Conservation (phyloP, 768 basidiomycete genomes). For the Trametes meyenii region DNA sequence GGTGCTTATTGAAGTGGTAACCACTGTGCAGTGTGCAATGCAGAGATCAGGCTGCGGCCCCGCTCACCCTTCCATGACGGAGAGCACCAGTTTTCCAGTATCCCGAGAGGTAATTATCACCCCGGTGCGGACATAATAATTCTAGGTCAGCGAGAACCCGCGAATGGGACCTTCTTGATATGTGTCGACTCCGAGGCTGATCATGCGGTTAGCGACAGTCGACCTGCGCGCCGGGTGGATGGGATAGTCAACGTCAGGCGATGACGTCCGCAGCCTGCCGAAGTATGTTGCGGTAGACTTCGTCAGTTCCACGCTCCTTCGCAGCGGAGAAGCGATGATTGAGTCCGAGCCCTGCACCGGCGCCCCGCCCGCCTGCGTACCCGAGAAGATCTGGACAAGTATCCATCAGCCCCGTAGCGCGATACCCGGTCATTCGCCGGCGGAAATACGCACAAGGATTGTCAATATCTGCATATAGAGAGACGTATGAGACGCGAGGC, state of each 20-base stretch:
- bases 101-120: constrained; percentile 18
- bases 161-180: constrained; percentile 36
- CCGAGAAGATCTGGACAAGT: constrained; percentile 39
- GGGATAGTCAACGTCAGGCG: constrained; percentile 27
- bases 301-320: constrained; percentile 28
- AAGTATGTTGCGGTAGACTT: constrained; percentile 32
- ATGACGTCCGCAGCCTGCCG: constrained; percentile 25
- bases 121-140: constrained; percentile 35
- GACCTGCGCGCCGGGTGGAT: too few species aligned
- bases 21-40: constrained; percentile 24
- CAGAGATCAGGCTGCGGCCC: not conserved
- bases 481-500: constrained; percentile 36
- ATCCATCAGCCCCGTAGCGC: too few species aligned
- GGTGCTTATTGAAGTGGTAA: constrained; percentile 32
- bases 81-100: constrained; percentile 30
- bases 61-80: constrained; percentile 40
- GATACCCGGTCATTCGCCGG: not conserved
- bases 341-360: constrained; percentile 26
- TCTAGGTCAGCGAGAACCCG: constrained; percentile 33
- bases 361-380: constrained; percentile 32
- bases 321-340: constrained; percentile 39
- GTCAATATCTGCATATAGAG: constrained; percentile 35
- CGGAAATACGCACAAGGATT: constrained; percentile 35
- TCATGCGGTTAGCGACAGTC: not conserved
- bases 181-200: constrained; percentile 40